These are phyloP conservation scores for Abelmoschus esculentus DNA, from an alignment of 345 rosid species.

Conservation along the genomic window DNA sequence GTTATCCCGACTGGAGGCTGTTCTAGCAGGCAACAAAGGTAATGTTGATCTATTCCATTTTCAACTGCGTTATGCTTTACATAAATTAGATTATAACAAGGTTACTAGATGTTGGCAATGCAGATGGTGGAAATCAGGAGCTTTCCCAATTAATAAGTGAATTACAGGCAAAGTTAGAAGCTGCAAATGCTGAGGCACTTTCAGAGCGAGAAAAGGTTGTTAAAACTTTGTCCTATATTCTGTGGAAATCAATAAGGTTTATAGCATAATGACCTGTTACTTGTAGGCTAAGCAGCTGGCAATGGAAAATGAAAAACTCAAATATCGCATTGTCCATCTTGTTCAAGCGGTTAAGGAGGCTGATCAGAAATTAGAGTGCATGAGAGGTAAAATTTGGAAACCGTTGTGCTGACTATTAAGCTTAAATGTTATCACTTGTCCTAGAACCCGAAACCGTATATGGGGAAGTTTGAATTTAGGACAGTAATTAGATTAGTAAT, in stretches of 20 bases:
- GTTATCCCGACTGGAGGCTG: constrained; percentile 6
- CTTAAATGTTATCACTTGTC: neutral
- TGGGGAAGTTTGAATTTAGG: neutral
- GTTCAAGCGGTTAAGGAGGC: constrained; percentile 9
- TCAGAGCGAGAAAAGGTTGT: neutral
- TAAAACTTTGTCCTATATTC: neutral
- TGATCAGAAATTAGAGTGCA: constrained; percentile 11
- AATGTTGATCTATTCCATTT: neutral
- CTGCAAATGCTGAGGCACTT: neutral
- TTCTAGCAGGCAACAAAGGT: constrained; percentile 1
- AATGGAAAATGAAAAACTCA: constrained; percentile 15
- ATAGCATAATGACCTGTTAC: neutral
- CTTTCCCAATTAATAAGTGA: constrained; percentile 1
- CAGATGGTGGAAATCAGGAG: constrained; percentile 9
- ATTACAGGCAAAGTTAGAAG: constrained; percentile 8
- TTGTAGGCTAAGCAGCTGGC: constrained; percentile 12
- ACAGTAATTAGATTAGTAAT: neutral
- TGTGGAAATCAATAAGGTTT: neutral
- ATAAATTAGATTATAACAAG: neutral
- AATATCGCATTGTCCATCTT: constrained; percentile 14
- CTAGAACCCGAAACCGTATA: neutral
- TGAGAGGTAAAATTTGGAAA: constrained; percentile 5
- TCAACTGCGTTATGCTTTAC: neutral
- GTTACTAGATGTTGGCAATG: neutral
- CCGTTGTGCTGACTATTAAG: neutral